Base-by-base conservation (phyloP, 129 eudicot genomes). In the Flaveria brownii region DNA sequence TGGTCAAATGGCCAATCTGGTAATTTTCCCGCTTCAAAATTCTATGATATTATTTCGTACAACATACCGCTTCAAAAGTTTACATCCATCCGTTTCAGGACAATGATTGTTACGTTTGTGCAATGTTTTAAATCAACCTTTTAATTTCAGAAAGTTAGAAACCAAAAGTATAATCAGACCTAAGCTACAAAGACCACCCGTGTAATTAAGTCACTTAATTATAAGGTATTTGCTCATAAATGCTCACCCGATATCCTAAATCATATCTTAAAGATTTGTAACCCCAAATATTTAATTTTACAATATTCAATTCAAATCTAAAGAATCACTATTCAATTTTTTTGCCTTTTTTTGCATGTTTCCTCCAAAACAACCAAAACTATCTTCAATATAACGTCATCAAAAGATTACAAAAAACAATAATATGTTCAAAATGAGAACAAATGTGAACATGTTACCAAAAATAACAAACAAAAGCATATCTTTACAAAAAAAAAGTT, bases 401-500 rank as follows among this genome's bases (percentile, higher is more conserved):
- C 33, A 51, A 12, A 45, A 11, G 41, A 12, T 3, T 1, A 66
- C 57, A 73, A 66, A 64, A 36, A 65, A 12, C 68, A 65, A 80
- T 26, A 66, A 52, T 72, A 28, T 47, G 47, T 41, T 43, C 2
- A 78, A 5, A 39, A 51, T 80, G 75, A 52, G 28, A 66, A 80
- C 75, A 80, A 57, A 80, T 80, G 80, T 75, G 75, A 74, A 80
- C 80, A 7, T 18, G 6, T 54, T 28, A 17, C 79, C 55, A 74
- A 54, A 72, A 80, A 73, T 17, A 80, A 66, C 75, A 59, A 51
- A 72, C 41, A 42, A 66, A 30, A 55, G 39, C 67, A 80, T 45
- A 9, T 45, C 20, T 67, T 46, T 56, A 79, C 84, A 43, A 66
- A 28, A 12, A 67, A 67, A 74, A 67, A 74, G 71, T 67, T 55